Base-by-base conservation (phyloP, 306 rosid genomes). In the Castanea crenata region DNA sequence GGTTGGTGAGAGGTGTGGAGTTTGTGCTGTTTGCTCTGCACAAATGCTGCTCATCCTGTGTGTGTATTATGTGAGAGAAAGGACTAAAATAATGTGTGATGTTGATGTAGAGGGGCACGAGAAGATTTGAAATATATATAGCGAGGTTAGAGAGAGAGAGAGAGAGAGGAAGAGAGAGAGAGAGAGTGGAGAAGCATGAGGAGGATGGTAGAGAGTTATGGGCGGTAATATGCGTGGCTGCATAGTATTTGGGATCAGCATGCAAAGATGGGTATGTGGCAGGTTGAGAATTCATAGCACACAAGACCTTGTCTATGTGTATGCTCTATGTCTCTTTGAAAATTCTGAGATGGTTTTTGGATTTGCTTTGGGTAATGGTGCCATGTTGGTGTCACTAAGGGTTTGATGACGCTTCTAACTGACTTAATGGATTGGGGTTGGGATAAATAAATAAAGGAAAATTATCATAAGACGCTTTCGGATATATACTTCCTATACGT, bases 181-280 rank as follows among this genome's bases (percentile, higher is more conserved):
- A 16, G 76, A 56, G 38, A 15, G 6, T 5, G 9, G 12, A 3
- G 41, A 12, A 61, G 71, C 80, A 81, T 82, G 88, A 80, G 78
- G 72, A 82, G 83, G 83, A 82, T 81, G 83, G 69, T 32, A 5
- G 83, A 62, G 38, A 55, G 89, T 87, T 68, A 83, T 82, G 91
- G 84, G 74, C 52, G 10, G 70, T 55, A 29, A 78, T 73, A 49
- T 79, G 87, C 93, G 95, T 89, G 94, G 93, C 97, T 32, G 76
- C 82, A 70, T 73, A 80, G 78, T 65, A 88, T 90, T 92, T 78
- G 97, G 87, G 85, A 78, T 84, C 59, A 81, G 74, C 98, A 94
- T 94, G 97, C 97, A 91, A 87, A 76, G 38, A 23, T 20, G 89
- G 89, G 85, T 87, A 92, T 71, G 97, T 92, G 99, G 92, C 97